phyloP scores from a whole-genome alignment of 2,329 filamentous ascomycete genomes.

The Diplodia sapinea region DNA sequence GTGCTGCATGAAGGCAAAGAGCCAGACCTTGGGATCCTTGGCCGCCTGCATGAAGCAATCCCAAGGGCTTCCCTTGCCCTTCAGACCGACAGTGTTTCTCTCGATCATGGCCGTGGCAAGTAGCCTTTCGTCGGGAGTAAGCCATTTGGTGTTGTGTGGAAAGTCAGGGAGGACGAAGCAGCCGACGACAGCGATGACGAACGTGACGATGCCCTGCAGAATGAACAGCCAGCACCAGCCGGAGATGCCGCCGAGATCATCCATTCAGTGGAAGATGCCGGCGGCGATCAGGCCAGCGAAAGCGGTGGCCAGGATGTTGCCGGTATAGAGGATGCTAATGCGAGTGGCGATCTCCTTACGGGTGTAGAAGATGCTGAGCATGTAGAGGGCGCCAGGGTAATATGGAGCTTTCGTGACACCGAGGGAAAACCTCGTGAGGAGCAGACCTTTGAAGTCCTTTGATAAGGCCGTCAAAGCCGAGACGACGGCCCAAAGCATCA shows the following conservation, averaged over 20 bases:
- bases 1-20: constrained; percentile 37
- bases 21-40: constrained; percentile 12
- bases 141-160: constrained; percentile 22
- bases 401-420: constrained; percentile 24
- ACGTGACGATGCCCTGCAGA: constrained; percentile 44
- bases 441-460: constrained; percentile 52
- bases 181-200: constrained; percentile 43
- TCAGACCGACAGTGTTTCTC: constrained; percentile 56
- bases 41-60: constrained; percentile 16
- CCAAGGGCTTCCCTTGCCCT: constrained; percentile 39
- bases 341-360: constrained; percentile 58
- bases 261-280: constrained; percentile 54
- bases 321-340: constrained; percentile 59
- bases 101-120: constrained; percentile 42
- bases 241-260: constrained; percentile 38
- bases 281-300: constrained; percentile 62
- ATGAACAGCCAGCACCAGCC: constrained; percentile 47
- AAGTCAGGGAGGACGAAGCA: constrained; percentile 48
- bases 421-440: constrained; percentile 39
- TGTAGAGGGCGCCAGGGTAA: constrained; percentile 53
- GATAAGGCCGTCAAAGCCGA: constrained; percentile 59
- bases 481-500: constrained; percentile 56
- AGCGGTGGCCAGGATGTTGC: constrained; percentile 56
- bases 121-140: constrained; percentile 12
- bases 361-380: constrained; percentile 60